A percentile compares a stretch with the other conserved stretches of the same genome.
Conservation (phyloP, 345 rosid species). For the Brassica incana region DNA sequence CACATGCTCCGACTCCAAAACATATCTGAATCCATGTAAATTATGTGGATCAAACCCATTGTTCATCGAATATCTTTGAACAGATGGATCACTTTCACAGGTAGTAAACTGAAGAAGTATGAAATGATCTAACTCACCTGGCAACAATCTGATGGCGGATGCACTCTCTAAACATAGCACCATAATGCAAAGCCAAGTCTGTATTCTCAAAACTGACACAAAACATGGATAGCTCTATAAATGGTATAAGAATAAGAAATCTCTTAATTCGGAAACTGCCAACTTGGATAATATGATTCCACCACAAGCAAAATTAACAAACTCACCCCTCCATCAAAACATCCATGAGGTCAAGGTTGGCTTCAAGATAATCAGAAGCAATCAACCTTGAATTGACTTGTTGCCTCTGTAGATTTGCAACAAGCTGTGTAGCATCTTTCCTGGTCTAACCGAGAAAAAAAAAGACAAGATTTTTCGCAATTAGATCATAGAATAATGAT, state of each 20-base stretch:
- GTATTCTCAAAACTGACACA: slow-evolving; percentile 65
- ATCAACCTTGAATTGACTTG: slow-evolving; percentile 88
- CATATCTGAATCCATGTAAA: slow-evolving; percentile 58
- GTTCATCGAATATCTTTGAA: neutral
- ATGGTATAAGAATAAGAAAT: neutral
- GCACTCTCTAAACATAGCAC: slow-evolving; percentile 98
- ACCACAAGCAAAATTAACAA: neutral
- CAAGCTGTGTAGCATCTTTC: slow-evolving; percentile 97
- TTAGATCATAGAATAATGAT: neutral
- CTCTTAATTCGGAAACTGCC: neutral
- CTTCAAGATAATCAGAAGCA: slow-evolving; percentile 90
- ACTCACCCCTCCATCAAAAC: slow-evolving; percentile 72
- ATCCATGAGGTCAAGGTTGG: slow-evolving; percentile 84
- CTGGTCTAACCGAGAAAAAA: slow-evolving; percentile 71
- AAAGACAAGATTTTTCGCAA: neutral
- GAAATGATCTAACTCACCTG: slow-evolving; percentile 47
- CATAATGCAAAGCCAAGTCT: slow-evolving; percentile 97
- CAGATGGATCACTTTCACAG: neutral
- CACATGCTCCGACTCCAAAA: slow-evolving; percentile 79
- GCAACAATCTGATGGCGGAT: slow-evolving; percentile 96
- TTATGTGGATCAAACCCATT: neutral
- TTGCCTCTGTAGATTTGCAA: slow-evolving; percentile 94
- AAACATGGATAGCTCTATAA: slow-evolving; percentile 27
- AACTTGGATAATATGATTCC: neutral
- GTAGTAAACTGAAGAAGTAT: neutral